Percentiles rank a stretch among this genome's conserved stretches.
Conservation (phyloP, 1,284 basidiomycete genomes). For the Caloboletus firmus region DNA sequence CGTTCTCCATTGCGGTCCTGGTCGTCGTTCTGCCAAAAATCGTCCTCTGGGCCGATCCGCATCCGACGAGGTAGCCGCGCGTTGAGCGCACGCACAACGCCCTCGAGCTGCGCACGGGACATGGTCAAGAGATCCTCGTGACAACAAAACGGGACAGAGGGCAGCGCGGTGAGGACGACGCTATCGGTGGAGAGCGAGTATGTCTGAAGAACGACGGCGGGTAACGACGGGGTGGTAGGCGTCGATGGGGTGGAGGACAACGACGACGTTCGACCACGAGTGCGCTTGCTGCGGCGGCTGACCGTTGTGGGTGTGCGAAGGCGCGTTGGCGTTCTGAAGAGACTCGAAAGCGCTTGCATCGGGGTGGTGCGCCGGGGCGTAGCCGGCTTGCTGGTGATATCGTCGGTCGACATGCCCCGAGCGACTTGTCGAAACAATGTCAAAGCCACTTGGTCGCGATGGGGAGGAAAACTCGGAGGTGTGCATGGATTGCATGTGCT, state of each 20-base stretch:
- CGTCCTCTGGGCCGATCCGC: constrained; percentile 41
- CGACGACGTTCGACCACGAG: constrained; percentile 10
- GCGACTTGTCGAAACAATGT: background rate
- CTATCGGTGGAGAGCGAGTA: constrained; percentile 49
- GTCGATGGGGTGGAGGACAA: constrained; percentile 8
- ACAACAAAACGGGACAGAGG: constrained; percentile 55
- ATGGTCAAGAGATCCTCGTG: constrained; percentile 61
- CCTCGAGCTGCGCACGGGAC: constrained; percentile 46
- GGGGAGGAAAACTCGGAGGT: background rate
- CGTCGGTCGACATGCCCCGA: constrained; percentile 16
- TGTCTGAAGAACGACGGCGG: constrained; percentile 49
- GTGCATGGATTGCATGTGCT: background rate
- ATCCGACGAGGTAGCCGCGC: constrained; percentile 46
- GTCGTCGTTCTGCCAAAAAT: constrained; percentile 10
- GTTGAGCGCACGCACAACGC: constrained; percentile 49
- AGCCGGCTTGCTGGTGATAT: constrained; percentile 2
- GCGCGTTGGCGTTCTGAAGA: constrained; percentile 28
- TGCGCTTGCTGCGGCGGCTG: constrained; percentile 23
- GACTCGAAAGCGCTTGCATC: constrained; percentile 18
- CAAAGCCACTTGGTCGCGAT: background rate
- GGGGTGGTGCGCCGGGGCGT: constrained; percentile 17
- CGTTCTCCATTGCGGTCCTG: background rate
- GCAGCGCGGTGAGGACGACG: constrained; percentile 56
- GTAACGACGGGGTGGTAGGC: constrained; percentile 11
- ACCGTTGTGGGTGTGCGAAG: constrained; percentile 18